phyloP scores from a whole-genome alignment of 2,329 filamentous ascomycete species.

The Sarocladium kiliense region DNA sequence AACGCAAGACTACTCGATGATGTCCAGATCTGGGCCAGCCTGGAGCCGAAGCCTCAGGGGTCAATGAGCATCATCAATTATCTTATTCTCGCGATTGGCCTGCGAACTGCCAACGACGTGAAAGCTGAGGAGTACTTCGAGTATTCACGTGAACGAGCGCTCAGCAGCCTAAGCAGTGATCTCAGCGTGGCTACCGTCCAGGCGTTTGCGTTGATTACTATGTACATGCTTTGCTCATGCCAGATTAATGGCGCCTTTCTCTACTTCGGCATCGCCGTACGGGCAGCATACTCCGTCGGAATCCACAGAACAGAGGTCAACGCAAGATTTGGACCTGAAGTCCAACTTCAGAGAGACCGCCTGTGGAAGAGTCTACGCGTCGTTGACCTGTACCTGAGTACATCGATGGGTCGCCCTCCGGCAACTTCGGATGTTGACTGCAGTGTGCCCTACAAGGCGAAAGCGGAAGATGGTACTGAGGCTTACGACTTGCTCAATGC shows the following conservation, averaged over 20 bases:
- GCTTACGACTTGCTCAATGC: slow-evolving; percentile 42
- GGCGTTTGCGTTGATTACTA: slow-evolving; percentile 42
- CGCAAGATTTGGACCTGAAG: slow-evolving; percentile 39
- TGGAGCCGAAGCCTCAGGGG: slow-evolving; percentile 27
- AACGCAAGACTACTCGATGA: slow-evolving; percentile 31
- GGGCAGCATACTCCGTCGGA: slow-evolving; percentile 48
- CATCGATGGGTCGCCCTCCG: slow-evolving; percentile 49
- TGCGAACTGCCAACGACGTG: slow-evolving; percentile 34
- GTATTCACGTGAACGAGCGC: slow-evolving; percentile 40
- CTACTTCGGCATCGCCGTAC: slow-evolving; percentile 47
- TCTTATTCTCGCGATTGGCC: slow-evolving; percentile 46
- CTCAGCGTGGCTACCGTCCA: slow-evolving; percentile 45
- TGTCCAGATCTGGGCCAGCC: slow-evolving; percentile 36
- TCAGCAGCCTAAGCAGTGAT: slow-evolving; percentile 38
- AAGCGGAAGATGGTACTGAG: slow-evolving; percentile 31
- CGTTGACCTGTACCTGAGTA: slow-evolving; percentile 47
- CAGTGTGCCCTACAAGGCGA: slow-evolving; percentile 41
- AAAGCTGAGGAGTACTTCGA: slow-evolving; percentile 42
- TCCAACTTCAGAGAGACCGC: slow-evolving; percentile 39
- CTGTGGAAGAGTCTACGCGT: slow-evolving; percentile 50
- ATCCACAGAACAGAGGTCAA: slow-evolving; percentile 51
- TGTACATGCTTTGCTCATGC: slow-evolving; percentile 50
- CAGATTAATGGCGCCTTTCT: slow-evolving; percentile 51
- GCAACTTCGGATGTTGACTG: slow-evolving; percentile 50
- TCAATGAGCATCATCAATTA: slow-evolving; percentile 39